Evolutionary conservation across 805 yeast species (phyloP).

Genomic region (Ascoidea rubescens): DNA sequence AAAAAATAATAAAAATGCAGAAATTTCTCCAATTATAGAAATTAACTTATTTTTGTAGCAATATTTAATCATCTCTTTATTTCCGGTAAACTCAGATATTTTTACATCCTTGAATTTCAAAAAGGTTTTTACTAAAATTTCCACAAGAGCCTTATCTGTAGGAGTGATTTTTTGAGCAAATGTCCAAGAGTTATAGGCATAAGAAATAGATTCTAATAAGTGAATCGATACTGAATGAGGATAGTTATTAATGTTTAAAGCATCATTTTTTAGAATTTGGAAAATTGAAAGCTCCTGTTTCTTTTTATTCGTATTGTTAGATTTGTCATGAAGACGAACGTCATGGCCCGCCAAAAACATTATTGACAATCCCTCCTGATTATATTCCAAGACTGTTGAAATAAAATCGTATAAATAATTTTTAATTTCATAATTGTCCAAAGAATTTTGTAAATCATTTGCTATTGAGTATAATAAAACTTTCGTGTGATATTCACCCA

Average conservation of each 20-base stretch:
- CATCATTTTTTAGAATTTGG: slow-evolving; percentile 38
- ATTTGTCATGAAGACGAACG: slow-evolving; percentile 16
- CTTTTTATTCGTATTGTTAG: slow-evolving; percentile 10
- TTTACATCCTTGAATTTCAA: slow-evolving; percentile 22
- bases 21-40: slow-evolving; percentile 60
- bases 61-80: slow-evolving; percentile 18
- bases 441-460: slow-evolving; percentile 41
- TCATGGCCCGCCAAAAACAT: slow-evolving; percentile 50
- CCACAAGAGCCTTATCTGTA: slow-evolving; percentile 26
- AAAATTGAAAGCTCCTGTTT: slow-evolving; percentile 27
- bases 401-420: slow-evolving; percentile 49
- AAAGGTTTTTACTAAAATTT: slow-evolving; percentile 16
- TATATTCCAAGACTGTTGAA: slow-evolving; percentile 52
- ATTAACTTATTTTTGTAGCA: slow-evolving; percentile 45
- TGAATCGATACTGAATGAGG: slow-evolving; percentile 56
- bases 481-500: slow-evolving; percentile 53
- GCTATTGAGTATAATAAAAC: slow-evolving; percentile 46
- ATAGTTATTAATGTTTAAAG: slow-evolving; percentile 33
- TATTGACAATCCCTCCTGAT: slow-evolving; percentile 68
- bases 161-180: slow-evolving; percentile 38
- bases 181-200: slow-evolving; percentile 71
- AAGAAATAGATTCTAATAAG: slow-evolving; percentile 56
- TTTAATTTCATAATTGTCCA: slow-evolving; percentile 38
- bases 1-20: slow-evolving; percentile 59
- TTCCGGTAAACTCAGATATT: slow-evolving; percentile 7